Evolutionary conservation across 73 alveolate genomes (phyloP).

Genomic region (Blepharisma japonicum): DNA sequence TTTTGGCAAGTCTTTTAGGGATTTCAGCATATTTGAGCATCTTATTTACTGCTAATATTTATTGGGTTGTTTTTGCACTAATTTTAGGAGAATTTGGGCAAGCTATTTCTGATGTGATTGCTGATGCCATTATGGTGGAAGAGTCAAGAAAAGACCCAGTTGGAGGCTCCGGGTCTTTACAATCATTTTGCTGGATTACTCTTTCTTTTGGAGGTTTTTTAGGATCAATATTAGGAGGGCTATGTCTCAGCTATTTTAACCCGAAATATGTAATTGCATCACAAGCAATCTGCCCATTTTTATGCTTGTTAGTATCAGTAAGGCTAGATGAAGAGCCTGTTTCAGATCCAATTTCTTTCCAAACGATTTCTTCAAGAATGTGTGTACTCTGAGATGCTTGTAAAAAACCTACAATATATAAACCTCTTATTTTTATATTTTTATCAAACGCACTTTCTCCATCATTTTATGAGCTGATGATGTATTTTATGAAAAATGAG

Average conservation of each 20-base stretch:
- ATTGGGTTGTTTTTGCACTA: neutral
- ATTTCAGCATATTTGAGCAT: neutral
- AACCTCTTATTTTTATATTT: constrained; percentile 2
- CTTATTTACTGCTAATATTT: neutral
- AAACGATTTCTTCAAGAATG: neutral
- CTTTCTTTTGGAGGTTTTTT: neutral
- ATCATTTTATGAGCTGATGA: neutral
- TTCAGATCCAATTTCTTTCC: neutral
- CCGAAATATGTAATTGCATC: constrained; percentile 1
- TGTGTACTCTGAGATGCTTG: neutral
- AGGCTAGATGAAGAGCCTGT: neutral
- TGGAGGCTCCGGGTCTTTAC: neutral
- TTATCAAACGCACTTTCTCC: neutral
- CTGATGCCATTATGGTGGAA: constrained; percentile 30
- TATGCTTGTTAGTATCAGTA: neutral
- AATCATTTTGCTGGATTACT: constrained; percentile 12
- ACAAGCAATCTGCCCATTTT: neutral
- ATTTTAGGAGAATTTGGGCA: neutral
- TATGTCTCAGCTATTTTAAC: neutral
- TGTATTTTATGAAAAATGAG: neutral
- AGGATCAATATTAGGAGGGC: constrained; percentile 2
- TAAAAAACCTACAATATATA: neutral
- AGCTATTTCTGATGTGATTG: constrained; percentile 18
- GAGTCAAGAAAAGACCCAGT: neutral
- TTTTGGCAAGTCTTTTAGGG: neutral